These are phyloP conservation scores for Myxozyma kluyveri DNA, from an alignment of 805 yeast genomes.

Conservation along the genomic window DNA sequence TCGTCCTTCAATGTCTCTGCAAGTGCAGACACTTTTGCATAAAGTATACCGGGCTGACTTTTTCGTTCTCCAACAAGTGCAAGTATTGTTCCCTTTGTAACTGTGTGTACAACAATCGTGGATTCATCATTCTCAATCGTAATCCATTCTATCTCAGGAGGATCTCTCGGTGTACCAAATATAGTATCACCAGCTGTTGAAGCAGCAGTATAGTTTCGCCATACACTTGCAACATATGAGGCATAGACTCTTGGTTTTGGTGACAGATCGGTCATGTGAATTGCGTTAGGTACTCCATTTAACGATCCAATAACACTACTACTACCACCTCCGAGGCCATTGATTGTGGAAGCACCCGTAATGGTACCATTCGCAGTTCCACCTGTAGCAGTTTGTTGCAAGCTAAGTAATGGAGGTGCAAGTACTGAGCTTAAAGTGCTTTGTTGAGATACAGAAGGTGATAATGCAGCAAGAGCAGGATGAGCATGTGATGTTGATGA, in stretches of 20 bases:
- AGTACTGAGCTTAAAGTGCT: conserved; percentile 2
- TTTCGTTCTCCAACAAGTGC: conserved; percentile 34
- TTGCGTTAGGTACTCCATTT: conserved; percentile 3
- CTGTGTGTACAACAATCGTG: conserved; percentile 15
- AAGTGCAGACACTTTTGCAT: conserved; percentile 31
- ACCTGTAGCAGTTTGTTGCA: background rate
- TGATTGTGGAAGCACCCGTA: background rate
- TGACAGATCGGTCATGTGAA: conserved; percentile 20
- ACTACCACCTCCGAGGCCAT: background rate
- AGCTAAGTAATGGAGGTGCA: background rate
- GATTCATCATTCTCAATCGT: conserved; percentile 32
- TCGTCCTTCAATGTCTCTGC: conserved; percentile 31
- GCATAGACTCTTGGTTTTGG: conserved; percentile 32
- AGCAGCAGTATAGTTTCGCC: conserved; percentile 23
- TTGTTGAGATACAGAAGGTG: conserved; percentile 24
- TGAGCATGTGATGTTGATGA: background rate
- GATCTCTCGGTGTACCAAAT: conserved; percentile 1
- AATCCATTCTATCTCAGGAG: conserved; percentile 31
- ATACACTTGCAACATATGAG: conserved; percentile 27
- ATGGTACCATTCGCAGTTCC: too few relatives aligned
- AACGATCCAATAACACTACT: background rate
- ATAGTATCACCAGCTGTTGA: background rate
- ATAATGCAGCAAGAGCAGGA: conserved; percentile 12
- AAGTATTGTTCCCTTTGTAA: conserved; percentile 22
- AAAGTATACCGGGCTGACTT: conserved; percentile 33